Base-by-base conservation (phyloP, 768 basidiomycete species). In the Pilatotrama ljubarskyi region DNA sequence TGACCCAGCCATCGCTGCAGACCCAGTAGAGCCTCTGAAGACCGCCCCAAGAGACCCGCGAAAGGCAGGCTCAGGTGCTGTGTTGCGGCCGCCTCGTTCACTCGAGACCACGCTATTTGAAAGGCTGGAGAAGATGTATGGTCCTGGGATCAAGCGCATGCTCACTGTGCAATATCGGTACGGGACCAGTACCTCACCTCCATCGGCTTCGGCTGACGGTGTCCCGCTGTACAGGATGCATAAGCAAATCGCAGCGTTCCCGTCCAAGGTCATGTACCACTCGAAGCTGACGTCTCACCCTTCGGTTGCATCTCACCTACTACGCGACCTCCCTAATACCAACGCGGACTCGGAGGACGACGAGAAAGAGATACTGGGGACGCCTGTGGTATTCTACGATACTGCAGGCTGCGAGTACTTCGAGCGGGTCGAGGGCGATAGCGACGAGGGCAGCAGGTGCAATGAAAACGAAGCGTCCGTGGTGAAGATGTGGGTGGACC, bases 391-490 rank as follows among this genome's bases (percentile, higher is more conserved):
- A 2, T 99, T 98, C 72, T 93, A 92, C 66, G 97, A 99, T 70
- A 99, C 95, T 0, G 85, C 91, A 3, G 94, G 95, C 0, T 95
- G 92, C 66, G 94, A 97, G 70, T 96, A 92, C 68, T 97, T 87
- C 67, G 97, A 98, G 70, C 78, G 92, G 15, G 70, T 85, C 0
- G 90, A 92, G 32, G 87, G 82, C 0, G 87, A 88, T 56, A 78
- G 80, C n/a, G 91, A 93, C 67, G 95, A 96, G 67, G 95, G 94
- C 0, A 95, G 93, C 63, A 82, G 88, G 62, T 89, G 85, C 65
- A 99, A 99, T 67, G 95, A 96, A 75, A 98, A 99, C 68, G 97
- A 99, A 68, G 94, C 88, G 0, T 85, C 81, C 11, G 83, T 97
- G 10, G 95, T 95, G 1, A 85, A 84, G 68, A 82, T 80, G 57